phyloP scores from a whole-genome alignment of 257 asterid genomes.

The Scutellaria baicalensis region DNA sequence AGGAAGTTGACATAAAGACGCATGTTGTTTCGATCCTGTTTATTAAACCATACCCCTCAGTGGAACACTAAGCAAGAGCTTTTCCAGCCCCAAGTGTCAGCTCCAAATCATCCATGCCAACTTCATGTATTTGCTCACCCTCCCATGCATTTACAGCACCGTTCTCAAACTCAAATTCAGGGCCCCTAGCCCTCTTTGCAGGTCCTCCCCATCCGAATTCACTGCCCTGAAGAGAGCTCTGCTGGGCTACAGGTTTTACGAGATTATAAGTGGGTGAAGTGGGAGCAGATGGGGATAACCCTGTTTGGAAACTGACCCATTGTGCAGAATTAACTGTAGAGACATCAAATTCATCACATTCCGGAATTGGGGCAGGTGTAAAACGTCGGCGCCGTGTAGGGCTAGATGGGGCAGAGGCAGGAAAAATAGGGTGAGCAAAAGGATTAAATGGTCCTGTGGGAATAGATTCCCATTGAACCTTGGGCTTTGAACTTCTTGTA shows the following conservation, averaged over 20 bases:
- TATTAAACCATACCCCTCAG: background rate
- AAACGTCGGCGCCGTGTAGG: conserved; percentile 55
- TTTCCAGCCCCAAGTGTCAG: conserved; percentile 67
- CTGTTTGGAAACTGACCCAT: conserved; percentile 49
- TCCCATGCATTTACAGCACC: conserved; percentile 75
- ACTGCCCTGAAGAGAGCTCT: conserved; percentile 22
- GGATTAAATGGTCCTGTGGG: conserved; percentile 34
- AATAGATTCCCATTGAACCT: conserved; percentile 53
- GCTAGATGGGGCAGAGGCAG: conserved; percentile 82
- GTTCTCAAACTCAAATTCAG: conserved; percentile 66
- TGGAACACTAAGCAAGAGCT: conserved; percentile 16
- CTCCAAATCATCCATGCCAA: conserved; percentile 68
- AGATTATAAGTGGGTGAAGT: conserved; percentile 66
- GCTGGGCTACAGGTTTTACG: conserved; percentile 41
- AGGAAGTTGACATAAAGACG: conserved; percentile 3
- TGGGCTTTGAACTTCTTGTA: conserved; percentile 55
- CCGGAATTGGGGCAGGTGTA: conserved; percentile 66
- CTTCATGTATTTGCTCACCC: conserved; percentile 61
- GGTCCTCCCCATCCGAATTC: conserved; percentile 45
- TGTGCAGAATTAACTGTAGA: conserved; percentile 27
- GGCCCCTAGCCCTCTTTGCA: conserved; percentile 48
- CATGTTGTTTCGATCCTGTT: background rate
- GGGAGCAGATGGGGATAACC: conserved; percentile 27
- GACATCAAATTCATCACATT: conserved; percentile 57
- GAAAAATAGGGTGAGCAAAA: conserved; percentile 43